Base-by-base conservation (phyloP, 2,329 filamentous ascomycete genomes). In the Cercospora sp. region DNA sequence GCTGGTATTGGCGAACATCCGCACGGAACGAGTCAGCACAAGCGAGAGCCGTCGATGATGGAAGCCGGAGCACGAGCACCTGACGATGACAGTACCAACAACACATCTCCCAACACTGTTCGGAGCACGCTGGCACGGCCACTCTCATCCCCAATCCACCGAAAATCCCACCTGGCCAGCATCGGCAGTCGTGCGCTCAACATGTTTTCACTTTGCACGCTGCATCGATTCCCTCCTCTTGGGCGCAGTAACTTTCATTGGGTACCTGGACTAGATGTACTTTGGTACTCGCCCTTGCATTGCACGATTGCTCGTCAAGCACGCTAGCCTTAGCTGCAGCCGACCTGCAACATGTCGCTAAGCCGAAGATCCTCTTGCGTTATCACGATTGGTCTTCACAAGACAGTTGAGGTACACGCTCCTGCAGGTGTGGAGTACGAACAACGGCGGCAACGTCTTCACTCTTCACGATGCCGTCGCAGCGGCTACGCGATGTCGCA, bases 211-310 rank as follows among this genome's bases (percentile, higher is more conserved):
- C 43, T 61, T 26, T 21, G 28, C 32, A 24, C 21, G 21, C 40
- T 57, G 32, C 62, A 43, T 64, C 62, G 49, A 57, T 40, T 37
- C 62, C 49, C 21, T 58, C 49, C 40, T 34, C 51, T 24, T 63
- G 49, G 45, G 49, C 10, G 51, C 61, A 60, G 67, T 63, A 71
- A 34, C 63, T 60, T 69, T 69, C 60, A 66, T 69, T 69, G 61
- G 66, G 70, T 71, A 71, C 70, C 70, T 70, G 70, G 63, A 64
- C 70, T 69, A 70, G 70, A 68, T 49, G 68, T 72, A 72, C 68
- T 62, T 61, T 43, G 63, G 66, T 67, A 70, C 65, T 40, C 60
- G 70, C 70, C 70, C 70, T 72, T 72, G 70, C 70, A 72, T 63
- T 63, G 66, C 66, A 61, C 68, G 68, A 70, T 67, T 69, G 69